Evolutionary conservation across 1,284 basidiomycete species (phyloP), one percentile per base, ranked within the genome.

Genomic region (Papiliotrema nemorosa): DNA sequence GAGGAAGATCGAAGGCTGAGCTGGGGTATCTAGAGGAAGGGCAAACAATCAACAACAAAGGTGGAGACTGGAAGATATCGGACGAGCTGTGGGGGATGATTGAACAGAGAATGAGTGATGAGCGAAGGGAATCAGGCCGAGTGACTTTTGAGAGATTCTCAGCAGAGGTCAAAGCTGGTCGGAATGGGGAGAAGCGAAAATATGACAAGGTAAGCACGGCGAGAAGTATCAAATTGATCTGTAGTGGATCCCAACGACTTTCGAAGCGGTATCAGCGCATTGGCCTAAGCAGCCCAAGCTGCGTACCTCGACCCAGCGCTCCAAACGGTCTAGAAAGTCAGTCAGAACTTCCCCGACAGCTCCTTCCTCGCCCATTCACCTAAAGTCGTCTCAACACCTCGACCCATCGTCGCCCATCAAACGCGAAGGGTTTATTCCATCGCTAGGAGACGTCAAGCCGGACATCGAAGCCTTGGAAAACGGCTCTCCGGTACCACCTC

Each of bases 231-330:
- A 12, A 5, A 29, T 27, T 24, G 34, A 16, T 13, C 6, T n/a
- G 2, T 41, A 74, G 72, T 87, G 83, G 80, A 83, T 89, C 38
- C 87, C 90, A 84, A 87, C 88, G 1, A 84, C 87, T 0, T 94
- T 93, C 61, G 86, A 92, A 67, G 92, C 90, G 47, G 78, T 90
- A 6, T 64, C 69, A 0, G 68, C 69, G 0, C 68, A 70, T 53
- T 73, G 75, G 75, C 72, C 72, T 2, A 62, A 59, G 42, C 49
- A 46, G 4, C 40, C 52, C 20, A 58, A 54, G 27, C 45, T 49
- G 2, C 54, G 62, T 5, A 54, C 48, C 35, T 66, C 66, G 6
- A 63, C 67, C 1, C 63, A 64, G 31, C 53, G 48, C 26, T 58
- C 62, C 2, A 52, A 52, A 33, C 38, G 37, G 14, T 67, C 66